Percentiles rank a stretch among this genome's conserved stretches.
These are phyloP conservation scores for Paecilomyces formosus DNA, from an alignment of 2,329 filamentous ascomycete genomes.

Conservation along the genomic window DNA sequence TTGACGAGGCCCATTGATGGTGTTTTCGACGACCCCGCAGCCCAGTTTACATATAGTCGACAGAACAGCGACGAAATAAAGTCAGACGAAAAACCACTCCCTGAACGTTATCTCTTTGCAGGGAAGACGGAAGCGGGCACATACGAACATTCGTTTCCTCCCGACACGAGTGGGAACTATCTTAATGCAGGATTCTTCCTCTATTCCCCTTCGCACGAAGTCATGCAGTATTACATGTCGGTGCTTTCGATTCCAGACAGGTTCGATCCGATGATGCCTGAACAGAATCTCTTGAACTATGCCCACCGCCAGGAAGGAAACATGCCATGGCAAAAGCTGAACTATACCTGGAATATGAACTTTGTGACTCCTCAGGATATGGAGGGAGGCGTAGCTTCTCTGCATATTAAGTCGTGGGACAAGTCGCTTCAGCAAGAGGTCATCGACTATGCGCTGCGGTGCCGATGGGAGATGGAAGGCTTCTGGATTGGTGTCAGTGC, in stretches of 20 bases:
- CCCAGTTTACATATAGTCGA: not conserved
- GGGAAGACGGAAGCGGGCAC: slow-evolving; percentile 1
- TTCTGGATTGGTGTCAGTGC: not conserved
- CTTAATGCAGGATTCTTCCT: slow-evolving; percentile 31
- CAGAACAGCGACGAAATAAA: slow-evolving; percentile 1
- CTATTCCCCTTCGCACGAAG: slow-evolving; percentile 26
- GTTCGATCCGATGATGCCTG: slow-evolving; percentile 33
- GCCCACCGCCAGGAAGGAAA: slow-evolving; percentile 32
- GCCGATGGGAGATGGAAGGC: not conserved
- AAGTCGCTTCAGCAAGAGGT: not conserved
- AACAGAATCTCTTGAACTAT: slow-evolving; percentile 40
- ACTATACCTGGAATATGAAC: slow-evolving; percentile 28
- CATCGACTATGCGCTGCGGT: not conserved
- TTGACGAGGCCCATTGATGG: slow-evolving; percentile 28
- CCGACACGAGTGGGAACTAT: not conserved
- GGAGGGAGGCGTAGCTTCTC: not conserved
- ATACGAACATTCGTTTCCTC: slow-evolving; percentile 2
- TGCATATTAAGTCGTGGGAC: not conserved
- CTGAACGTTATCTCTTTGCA: slow-evolving; percentile 3
- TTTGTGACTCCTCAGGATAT: not conserved
- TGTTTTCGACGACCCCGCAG: slow-evolving; percentile 27
- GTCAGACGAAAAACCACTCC: slow-evolving; percentile 1
- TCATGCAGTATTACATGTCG: slow-evolving; percentile 33
- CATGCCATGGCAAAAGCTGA: slow-evolving; percentile 37
- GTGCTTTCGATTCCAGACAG: slow-evolving; percentile 26